Evolutionary conservation across 495 filamentous ascomycete genomes (phyloP).

Genomic region (Diplogelasinospora grovesii): DNA sequence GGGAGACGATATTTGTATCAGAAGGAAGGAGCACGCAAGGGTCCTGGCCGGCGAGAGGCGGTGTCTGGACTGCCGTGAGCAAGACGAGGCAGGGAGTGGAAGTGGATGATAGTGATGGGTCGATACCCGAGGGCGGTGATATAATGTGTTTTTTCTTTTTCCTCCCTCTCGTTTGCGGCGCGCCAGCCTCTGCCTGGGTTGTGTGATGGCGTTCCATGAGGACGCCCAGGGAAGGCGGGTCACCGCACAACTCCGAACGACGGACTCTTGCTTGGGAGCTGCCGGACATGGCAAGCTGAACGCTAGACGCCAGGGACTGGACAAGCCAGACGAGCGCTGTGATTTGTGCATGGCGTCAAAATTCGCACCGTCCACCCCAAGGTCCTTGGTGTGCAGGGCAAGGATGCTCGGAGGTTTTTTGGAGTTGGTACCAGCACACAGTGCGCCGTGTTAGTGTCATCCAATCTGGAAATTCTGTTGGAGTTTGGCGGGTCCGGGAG

Average conservation of each 20-base stretch:
- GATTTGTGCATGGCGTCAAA: constrained; percentile 13
- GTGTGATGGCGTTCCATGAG: constrained; percentile 20
- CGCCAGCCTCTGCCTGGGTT: constrained; percentile 11
- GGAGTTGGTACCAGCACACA: constrained; percentile 21
- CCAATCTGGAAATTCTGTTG: constrained; percentile 14
- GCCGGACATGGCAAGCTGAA: constrained; percentile 16
- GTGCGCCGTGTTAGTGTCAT: constrained; percentile 16
- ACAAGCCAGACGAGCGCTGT: constrained; percentile 2
- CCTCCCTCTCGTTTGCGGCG: constrained; percentile 7
- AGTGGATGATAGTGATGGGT: constrained; percentile 14
- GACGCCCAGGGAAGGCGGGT: constrained; percentile 9
- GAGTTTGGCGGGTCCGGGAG: constrained; percentile 8
- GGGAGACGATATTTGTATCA: constrained; percentile 28
- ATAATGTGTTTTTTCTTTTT: constrained; percentile 14
- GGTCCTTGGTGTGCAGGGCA: constrained; percentile 2
- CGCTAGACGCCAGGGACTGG: constrained; percentile 3
- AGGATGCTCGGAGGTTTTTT: constrained; percentile 12
- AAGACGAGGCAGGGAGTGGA: constrained; percentile 14
- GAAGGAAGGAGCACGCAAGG: constrained; percentile 8
- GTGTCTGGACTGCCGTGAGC: constrained; percentile 8
- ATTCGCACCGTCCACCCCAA: constrained; percentile 11
- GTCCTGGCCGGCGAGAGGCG: neutral
- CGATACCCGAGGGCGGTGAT: constrained; percentile 15
- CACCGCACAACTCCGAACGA: constrained; percentile 18
- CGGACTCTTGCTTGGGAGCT: constrained; percentile 3